These are phyloP conservation scores for Nannochloropsis gaditana DNA, from an alignment of 108 stramenopile genomes.

Conservation along the genomic window DNA sequence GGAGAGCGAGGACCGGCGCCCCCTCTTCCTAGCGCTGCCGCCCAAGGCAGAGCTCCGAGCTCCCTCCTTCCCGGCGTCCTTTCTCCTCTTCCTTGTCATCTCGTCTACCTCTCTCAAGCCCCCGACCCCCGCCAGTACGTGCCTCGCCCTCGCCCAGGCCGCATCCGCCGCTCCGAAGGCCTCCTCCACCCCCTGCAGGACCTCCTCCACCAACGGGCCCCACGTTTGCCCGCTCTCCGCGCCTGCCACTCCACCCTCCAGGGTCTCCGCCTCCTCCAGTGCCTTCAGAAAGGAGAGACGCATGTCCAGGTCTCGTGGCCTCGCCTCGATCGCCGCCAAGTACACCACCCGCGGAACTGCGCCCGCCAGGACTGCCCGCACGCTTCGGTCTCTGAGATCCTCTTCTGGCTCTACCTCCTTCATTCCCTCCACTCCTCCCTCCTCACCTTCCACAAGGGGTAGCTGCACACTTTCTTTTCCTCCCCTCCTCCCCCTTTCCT, in stretches of 20 bases:
- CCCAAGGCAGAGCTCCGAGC: background rate
- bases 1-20: background rate
- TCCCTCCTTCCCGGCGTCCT: background rate
- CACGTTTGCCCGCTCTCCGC: background rate
- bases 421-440: background rate
- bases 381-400: background rate
- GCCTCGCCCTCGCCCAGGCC: background rate
- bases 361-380: background rate
- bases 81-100: background rate
- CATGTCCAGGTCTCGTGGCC: conserved; percentile 14
- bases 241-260: background rate
- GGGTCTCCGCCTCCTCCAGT: background rate
- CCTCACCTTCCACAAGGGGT: background rate
- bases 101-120: background rate
- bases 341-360: background rate
- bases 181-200: background rate
- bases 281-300: background rate
- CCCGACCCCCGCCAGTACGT: background rate
- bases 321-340: background rate
- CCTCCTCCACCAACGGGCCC: background rate
- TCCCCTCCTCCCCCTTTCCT: background rate
- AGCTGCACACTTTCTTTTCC: background rate
- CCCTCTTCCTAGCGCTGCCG: background rate
- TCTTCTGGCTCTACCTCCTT: background rate
- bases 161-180: background rate